A percentile compares a stretch with the other conserved stretches of the same genome.
These are phyloP conservation scores for Eucalyptus marginata DNA, from an alignment of 345 rosid genomes.

Conservation along the genomic window DNA sequence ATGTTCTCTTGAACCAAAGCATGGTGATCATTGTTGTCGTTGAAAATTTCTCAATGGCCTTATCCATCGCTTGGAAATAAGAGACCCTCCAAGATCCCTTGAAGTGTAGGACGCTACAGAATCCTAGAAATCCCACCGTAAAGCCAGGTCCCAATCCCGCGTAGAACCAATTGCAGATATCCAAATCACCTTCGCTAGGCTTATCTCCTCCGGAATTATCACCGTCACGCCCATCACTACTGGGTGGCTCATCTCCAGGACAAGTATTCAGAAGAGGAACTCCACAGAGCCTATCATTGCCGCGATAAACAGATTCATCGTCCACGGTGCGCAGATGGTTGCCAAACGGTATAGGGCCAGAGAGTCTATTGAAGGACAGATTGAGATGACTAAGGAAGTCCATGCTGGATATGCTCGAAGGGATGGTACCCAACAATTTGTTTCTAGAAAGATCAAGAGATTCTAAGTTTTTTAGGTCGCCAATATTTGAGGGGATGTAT, in stretches of 20 bases:
- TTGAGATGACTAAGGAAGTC: background rate
- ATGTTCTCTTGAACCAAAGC: background rate
- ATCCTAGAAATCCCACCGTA: background rate
- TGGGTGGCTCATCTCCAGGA: background rate
- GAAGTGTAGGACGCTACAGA: background rate
- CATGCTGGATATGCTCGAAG: background rate
- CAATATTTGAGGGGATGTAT: background rate
- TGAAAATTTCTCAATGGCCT: background rate
- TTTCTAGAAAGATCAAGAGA: background rate
- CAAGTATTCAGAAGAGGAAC: background rate
- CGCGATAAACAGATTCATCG: background rate
- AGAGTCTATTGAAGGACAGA: background rate
- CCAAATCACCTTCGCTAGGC: background rate
- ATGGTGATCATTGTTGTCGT: background rate
- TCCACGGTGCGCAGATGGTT: background rate
- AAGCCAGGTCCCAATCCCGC: background rate
- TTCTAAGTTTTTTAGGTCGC: background rate
- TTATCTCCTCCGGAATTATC: background rate
- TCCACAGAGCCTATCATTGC: background rate
- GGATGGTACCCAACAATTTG: background rate
- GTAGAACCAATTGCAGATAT: background rate
- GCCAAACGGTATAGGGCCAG: background rate
- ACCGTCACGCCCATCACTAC: background rate
- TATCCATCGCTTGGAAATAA: background rate
- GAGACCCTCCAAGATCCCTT: background rate